Evolutionary conservation across 106 monocot genomes (phyloP).

Genomic region (Allium cepa): DNA sequence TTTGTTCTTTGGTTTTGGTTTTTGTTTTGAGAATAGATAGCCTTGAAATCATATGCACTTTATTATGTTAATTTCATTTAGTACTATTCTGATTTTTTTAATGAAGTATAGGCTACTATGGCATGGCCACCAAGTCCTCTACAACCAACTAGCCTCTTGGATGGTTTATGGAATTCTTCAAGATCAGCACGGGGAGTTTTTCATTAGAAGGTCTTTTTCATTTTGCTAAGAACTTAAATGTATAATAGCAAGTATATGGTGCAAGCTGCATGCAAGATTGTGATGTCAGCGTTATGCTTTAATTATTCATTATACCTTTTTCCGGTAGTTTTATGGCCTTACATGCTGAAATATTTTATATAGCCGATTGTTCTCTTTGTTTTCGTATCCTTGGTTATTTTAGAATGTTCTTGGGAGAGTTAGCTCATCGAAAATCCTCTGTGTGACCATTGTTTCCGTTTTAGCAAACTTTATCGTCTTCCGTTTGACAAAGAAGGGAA

Average conservation of each 20-base stretch:
- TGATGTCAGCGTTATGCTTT: not conserved
- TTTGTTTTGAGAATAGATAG: too few relatives aligned
- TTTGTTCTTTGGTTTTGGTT: too few relatives aligned
- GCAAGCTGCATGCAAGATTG: not conserved
- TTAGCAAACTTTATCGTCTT: not conserved
- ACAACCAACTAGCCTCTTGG: constrained; percentile 89
- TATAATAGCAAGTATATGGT: too few relatives aligned
- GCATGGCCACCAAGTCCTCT: constrained; percentile 98
- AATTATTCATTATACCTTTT: not conserved
- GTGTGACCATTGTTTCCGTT: not conserved
- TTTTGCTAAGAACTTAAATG: too few relatives aligned
- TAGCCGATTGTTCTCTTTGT: too few relatives aligned
- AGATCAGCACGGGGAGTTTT: constrained; percentile 90
- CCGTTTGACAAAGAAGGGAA: not conserved
- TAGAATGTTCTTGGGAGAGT: not conserved
- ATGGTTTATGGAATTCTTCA: constrained; percentile 98
- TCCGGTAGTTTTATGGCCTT: too few relatives aligned
- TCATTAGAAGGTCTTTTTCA: constrained; percentile 61
- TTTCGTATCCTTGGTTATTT: too few relatives aligned
- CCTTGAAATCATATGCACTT: not conserved
- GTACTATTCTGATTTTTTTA: not conserved
- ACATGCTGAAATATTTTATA: not conserved
- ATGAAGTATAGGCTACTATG: constrained; percentile 72
- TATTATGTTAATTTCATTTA: not conserved
- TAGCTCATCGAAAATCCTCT: not conserved